Base-by-base conservation (phyloP, 1,139 yeast genomes). In the Yamadazyma diospyri region DNA sequence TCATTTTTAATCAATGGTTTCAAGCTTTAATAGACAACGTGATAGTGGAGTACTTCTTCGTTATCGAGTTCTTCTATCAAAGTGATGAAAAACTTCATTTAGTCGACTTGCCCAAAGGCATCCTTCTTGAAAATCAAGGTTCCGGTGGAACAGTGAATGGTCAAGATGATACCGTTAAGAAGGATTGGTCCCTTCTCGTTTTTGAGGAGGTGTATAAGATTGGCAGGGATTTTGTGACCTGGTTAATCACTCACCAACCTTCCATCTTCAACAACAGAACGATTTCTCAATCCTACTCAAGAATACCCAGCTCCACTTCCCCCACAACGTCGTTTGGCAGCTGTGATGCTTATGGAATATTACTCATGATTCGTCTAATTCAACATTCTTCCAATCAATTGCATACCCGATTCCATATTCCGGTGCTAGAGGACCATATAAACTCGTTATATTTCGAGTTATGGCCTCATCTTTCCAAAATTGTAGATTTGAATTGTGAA, bases 381-480 rank as follows among this genome's bases (percentile, higher is more conserved):
- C 94, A 86, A 43, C 65, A 70, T 3, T 59, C 82, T 28, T 85
- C 78, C 45, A 68, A 72, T 29, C 79, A 75, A 45, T 61, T 84
- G 29, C 88, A 79, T 46, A 70, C 65, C 37, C 72, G 61, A 63
- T 72, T 55, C 58, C 94, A 50, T 58, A 74, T 85, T 4, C 94
- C 95, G 0, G 77, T 81, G 2, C 63, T 86, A 48, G 89, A 83
- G 44, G 84, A 77, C 39, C 85, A 84, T 51, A 64, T 86, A 40
- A 81, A 84, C 50, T 68, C 78, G 9, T 76, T 84, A 40, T 58
- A 82, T 38, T 70, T 85, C 29, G 53, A 71, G 1, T 61, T 89
- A 25, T 89, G 97, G 97, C 96, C 97, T 1, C 78, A 76, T 38
- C 84, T 88, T 49, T 94, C 92, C 47, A 71, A 67, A 32, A 65